These are phyloP conservation scores for Omphalea diandra DNA, from an alignment of 441 rosid species.

Conservation along the genomic window DNA sequence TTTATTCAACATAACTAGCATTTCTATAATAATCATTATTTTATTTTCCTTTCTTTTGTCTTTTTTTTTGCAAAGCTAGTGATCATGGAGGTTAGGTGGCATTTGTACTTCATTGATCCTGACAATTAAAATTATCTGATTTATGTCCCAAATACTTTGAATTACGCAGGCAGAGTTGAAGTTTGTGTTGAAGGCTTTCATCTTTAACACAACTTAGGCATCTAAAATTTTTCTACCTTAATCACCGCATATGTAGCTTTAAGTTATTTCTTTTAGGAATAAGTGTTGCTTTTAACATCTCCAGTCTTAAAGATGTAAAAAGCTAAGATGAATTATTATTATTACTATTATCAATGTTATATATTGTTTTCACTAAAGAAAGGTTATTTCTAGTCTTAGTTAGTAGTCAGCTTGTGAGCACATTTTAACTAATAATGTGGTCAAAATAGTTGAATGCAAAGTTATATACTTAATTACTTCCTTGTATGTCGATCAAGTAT, in stretches of 20 bases:
- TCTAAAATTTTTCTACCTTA: conserved; percentile 40
- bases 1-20: neutral
- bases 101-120: too few relatives aligned
- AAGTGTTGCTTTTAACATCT: conserved; percentile 40
- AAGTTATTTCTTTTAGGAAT: conserved; percentile 28
- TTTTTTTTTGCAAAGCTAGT: neutral
- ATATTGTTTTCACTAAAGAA: neutral
- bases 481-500: neutral
- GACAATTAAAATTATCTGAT: too few relatives aligned
- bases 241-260: conserved; percentile 31
- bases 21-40: neutral
- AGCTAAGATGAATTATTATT: neutral
- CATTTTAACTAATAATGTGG: too few relatives aligned
- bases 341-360: neutral
- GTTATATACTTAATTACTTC: neutral
- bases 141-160: neutral
- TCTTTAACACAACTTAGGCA: conserved; percentile 43
- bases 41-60: neutral
- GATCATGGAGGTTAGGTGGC: neutral
- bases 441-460: neutral
- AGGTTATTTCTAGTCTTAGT: neutral
- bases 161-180: conserved; percentile 45
- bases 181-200: conserved; percentile 35
- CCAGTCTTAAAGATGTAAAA: conserved; percentile 41
- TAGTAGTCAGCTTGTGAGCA: neutral